Evolutionary conservation across 2,329 filamentous ascomycete genomes (phyloP), one percentile per base, ranked within the genome.

Genomic region (Colletotrichum sp.): DNA sequence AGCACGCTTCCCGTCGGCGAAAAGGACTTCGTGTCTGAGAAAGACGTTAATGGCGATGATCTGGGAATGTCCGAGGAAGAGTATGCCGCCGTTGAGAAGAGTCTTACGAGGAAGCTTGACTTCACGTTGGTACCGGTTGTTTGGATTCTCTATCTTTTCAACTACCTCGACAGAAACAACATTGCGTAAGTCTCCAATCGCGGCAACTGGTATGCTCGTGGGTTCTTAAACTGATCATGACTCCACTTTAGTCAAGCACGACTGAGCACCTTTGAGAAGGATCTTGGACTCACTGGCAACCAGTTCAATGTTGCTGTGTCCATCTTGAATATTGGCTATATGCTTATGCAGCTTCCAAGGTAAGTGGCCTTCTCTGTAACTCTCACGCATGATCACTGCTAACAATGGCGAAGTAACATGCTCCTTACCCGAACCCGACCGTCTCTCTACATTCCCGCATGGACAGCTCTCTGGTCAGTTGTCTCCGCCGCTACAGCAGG

Each of bases 101-200:
- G 66, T 30, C 39, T 81, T 4, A 78, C 79, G 4, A 75, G 76
- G 30, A 78, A 78, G 30, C 75, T 81, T 9, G 79, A 81, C 52
- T 57, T 78, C 66, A 81, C 79, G 0, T 67, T 81, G 18, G 61
- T 81, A 9, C 66, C 52, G 6, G 75, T 78, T 26, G 74, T 68
- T 24, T 68, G 66, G 30, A 43, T 60, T 60, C 64, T 72, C 12
- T 68, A 72, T 48, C 63, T 72, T 7, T 72, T 72, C 70, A 72
- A 72, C 64, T 72, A 72, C 3, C 63, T 72, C 6, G 64, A 72
- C 64, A 60, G 70, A 13, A 72, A 67, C 63, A 72, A 72, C 14
- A 72, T 72, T 26, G 70, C 70, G 78, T 80, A 57, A 6, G 78
- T 76, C 6, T 6, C 18, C 8, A 18, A 14, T 28, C 26, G 7